Evolutionary conservation across 2,329 filamentous ascomycete genomes (phyloP).

Genomic region (Nakataea oryzae): DNA sequence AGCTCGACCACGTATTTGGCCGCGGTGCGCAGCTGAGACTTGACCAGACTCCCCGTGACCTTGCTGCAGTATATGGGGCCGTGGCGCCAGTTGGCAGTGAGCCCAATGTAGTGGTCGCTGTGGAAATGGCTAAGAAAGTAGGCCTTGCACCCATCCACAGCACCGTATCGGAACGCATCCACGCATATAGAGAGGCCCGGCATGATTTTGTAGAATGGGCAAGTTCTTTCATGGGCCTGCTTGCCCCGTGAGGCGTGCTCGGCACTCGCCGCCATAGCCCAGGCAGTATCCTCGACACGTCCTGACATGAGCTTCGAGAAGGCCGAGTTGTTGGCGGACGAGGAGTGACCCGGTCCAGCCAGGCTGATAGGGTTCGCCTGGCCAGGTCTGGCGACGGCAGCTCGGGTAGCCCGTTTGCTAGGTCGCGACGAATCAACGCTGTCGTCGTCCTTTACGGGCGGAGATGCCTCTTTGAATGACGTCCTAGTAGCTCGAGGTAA

Average conservation of each 20-base stretch:
- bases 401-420: conserved; percentile 52
- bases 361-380: conserved; percentile 70
- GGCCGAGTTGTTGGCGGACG: conserved; percentile 42
- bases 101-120: conserved; percentile 90
- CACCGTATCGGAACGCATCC: conserved; percentile 91
- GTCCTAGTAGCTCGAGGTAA: conserved; percentile 25
- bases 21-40: conserved; percentile 75
- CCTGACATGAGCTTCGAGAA: conserved; percentile 91
- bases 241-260: conserved; percentile 73
- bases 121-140: conserved; percentile 98
- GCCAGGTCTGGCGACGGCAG: conserved; percentile 63
- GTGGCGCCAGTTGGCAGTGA: conserved; percentile 81
- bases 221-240: conserved; percentile 79
- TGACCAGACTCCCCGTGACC: conserved; percentile 82
- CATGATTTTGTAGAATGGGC: conserved; percentile 97
- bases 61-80: conserved; percentile 95
- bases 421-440: conserved; percentile 1
- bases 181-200: conserved; percentile 88
- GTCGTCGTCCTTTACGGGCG: conserved; percentile 8
- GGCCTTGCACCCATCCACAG: conserved; percentile 81
- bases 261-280: conserved; percentile 74
- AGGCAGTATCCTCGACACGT: conserved; percentile 82
- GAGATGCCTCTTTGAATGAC: background rate
- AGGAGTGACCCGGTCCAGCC: conserved; percentile 14
- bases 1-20: conserved; percentile 76